Evolutionary conservation across 78 protist genomes (phyloP).

Genomic region (Dictyostelium discoideum): dicty_2.7 NC_007089.4:260501-261000

Average conservation of each 20-base stretch:
- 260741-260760: no score
- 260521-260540: not conserved
- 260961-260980: conserved; percentile 12
- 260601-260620: no score
- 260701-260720: no score
- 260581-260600: not conserved
- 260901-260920: not conserved
- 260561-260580: not conserved
- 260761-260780: not conserved
- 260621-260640: not conserved
- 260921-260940: not conserved
- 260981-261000: not conserved
- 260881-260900: not conserved
- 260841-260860: not conserved
- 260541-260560: not conserved
- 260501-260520: no score
- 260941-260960: not conserved
- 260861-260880: not conserved
- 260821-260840: not conserved
- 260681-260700: no score
- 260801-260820: not conserved
- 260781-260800: not conserved
- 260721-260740: not conserved
- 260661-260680: not conserved
- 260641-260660: not conserved